Evolutionary conservation across 1,139 yeast species (phyloP).

Genomic region (Geotrichum carabidarum): DNA sequence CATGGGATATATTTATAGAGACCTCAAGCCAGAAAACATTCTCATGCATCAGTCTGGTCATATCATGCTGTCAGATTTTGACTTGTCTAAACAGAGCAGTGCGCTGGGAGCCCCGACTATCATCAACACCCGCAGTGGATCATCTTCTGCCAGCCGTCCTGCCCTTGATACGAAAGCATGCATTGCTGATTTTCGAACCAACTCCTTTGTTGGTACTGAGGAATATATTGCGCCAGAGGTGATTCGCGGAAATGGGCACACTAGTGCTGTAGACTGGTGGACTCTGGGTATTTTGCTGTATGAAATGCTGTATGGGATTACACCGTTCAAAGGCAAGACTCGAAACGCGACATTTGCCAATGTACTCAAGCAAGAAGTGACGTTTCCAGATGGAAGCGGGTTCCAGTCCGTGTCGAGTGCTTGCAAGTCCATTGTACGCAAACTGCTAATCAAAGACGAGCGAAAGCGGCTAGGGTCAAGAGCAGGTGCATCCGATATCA

Average conservation of each 20-base stretch:
- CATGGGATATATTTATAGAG: slow-evolving; percentile 95
- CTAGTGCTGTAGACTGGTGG: slow-evolving; percentile 99
- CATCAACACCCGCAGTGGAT: slow-evolving; percentile 34
- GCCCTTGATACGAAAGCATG: slow-evolving; percentile 86
- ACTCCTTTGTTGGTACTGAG: slow-evolving; percentile 96
- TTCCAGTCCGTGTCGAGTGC: slow-evolving; percentile 57
- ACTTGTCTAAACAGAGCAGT: slow-evolving; percentile 83
- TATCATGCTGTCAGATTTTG: slow-evolving; percentile 96
- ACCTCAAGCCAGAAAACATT: slow-evolving; percentile 91
- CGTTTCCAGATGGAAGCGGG: slow-evolving; percentile 49
- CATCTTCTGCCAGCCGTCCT: slow-evolving; percentile 34
- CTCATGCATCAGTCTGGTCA: slow-evolving; percentile 92
- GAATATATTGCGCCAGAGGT: slow-evolving; percentile 98
- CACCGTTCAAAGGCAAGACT: slow-evolving; percentile 90
- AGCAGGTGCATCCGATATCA: slow-evolving; percentile 91
- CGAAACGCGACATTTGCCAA: slow-evolving; percentile 87
- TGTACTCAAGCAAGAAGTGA: slow-evolving; percentile 75
- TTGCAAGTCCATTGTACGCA: slow-evolving; percentile 75
- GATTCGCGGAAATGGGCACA: slow-evolving; percentile 92
- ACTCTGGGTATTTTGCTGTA: slow-evolving; percentile 85
- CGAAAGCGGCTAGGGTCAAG: slow-evolving; percentile 80
- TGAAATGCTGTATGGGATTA: slow-evolving; percentile 92
- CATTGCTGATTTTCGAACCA: slow-evolving; percentile 91
- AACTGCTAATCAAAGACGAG: slow-evolving; percentile 82
- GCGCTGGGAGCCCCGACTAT: slow-evolving; percentile 49